Base-by-base conservation (phyloP, 306 rosid genomes). In the Sophora flavescens region DNA sequence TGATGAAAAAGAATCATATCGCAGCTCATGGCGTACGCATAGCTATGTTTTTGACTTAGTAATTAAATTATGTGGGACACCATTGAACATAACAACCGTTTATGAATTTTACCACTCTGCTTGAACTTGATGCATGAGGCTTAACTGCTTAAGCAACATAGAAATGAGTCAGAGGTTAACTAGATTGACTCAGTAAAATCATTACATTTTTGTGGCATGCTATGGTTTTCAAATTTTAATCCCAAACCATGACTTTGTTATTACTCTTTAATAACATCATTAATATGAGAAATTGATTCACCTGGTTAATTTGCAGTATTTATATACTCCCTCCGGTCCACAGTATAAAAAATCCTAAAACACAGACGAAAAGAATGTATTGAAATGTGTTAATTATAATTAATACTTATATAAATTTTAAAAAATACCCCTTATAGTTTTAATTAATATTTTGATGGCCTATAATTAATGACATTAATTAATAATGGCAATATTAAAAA, bases 61-160 rank as follows among this genome's bases (percentile, higher is more conserved):
- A 53, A n/a, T n/a, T n/a, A 71, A 53, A 14, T 72, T 57, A 8
- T 57, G 14, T 42, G 36, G 48, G 70, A 64, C 70, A 63, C 17
- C 33, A 12, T 22, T 9, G 16, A 9, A 9, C 47, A 15, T 30
- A 33, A 14, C 11, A 56, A 56, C 33, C 14, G 7, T 42, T 44
- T 44, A 10, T 44, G 10, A 2, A 10, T 44, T 44, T 4, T 47
- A 12, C 16, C 52, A 13, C 6, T 12, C 52, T 12, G 6, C 1
- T 47, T 45, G 15, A 45, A 45, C n/a, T 45, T 12, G 15, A 47
- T 47, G 52, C 52, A 12, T 47, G 15, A 47, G 52, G 52, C 16
- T 22, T 22, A 22, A 22, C 5, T 0, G 22, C 22, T 22, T 22
- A 4, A 47, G 16, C 52, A 47, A 47, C 52, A 47, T 5, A 47